Base-by-base conservation (phyloP, 192 early-diverging fungal genomes). In the Coemansia sp. region DNA sequence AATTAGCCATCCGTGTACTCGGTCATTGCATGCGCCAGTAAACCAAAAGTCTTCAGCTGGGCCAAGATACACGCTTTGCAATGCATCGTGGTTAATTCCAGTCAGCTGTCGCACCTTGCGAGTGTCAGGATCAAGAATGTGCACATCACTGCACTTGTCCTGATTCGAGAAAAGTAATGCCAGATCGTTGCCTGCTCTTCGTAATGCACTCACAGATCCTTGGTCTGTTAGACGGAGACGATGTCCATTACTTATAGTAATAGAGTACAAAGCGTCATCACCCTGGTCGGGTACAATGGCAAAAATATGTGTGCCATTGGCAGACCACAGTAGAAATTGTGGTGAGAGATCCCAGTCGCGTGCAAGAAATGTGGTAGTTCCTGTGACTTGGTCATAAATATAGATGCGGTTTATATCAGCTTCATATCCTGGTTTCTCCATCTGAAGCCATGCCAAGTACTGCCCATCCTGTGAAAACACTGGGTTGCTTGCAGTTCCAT, bases 401-500 rank as follows among this genome's bases (percentile, higher is more conserved):
- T 86, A 75, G 26, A 94, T 87, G 9, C 84, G 75, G 57, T 88
- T 89, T 50, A 79, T 85, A 57, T 91, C 92, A 4, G 93, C 74
- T 65, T 94, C 92, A 64, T 94, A 90, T 19, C 87, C 82, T 4
- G 86, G 86, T 38, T 69, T 83, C 56, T 82, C 74, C 86, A 92
- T 93, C 75, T 94, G 89, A 28, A 94, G 74, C 78, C 89, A 94
- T 5, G 89, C 86, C 34, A 94, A 58, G 21, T 65, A 71, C n/a
- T 60, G 74, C n/a, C 91, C 92, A 26, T 88, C 88, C 1, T 81
- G 60, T 0, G 87, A 84, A 58, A 87, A 92, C 22, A 61, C 78
- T 7, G 93, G 92, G 23, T 58, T 49, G 25, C 82, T 68, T 44
- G 89, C 84, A 26, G 83, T 79, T 3, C 87, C 89, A 8, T 83